Evolutionary conservation across 176 grass and related monocot species (phyloP), one percentile per base, ranked within the genome.

Genomic region (Phragmites australis): DNA sequence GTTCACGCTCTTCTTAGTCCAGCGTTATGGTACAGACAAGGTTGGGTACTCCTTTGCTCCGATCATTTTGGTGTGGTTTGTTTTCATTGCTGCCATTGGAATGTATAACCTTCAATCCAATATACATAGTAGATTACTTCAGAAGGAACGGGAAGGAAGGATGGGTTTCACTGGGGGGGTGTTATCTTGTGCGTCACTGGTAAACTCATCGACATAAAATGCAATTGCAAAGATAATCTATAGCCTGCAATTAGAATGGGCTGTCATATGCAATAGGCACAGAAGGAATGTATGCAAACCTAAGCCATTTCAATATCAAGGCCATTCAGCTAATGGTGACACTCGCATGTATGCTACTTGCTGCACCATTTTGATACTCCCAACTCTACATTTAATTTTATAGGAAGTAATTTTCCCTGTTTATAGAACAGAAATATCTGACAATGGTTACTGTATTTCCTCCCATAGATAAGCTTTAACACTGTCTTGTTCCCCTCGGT

Each of bases 1-100:
- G 60, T 78, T 97, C 52, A 9, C 90, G 68, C 89, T 97, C 14
- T 94, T 97, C 80, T 82, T 89, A 0, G 88, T 91, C 19, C 94
- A 94, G 68, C 76, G 89, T 16, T 94, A 92, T 6, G 94, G 94
- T 12, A 94, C 94, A 0, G 87, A 97, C 65, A 94, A 97, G 78
- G 94, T 97, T 8, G 94, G 94, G 4, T 94, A 97, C 85, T 80
- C 85, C 26, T 97, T 97, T 49, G 94, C 94, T 12, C 94, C 91
- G 1, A 55, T 87, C 65, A 93, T 97, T 73, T 81, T 84, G 6
- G 45, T 90, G 51, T 97, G 94, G 94, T 94, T 86, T 80, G 0
- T 97, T 12, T 72, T 90, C 25, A 94, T 92, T 8, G 91, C 83
- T 5, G 81, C 64, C 2, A 83, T 92, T 8, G 89, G 94, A 21